phyloP scores from a whole-genome alignment of 345 rosid species.

The Ceriops tagal region DNA sequence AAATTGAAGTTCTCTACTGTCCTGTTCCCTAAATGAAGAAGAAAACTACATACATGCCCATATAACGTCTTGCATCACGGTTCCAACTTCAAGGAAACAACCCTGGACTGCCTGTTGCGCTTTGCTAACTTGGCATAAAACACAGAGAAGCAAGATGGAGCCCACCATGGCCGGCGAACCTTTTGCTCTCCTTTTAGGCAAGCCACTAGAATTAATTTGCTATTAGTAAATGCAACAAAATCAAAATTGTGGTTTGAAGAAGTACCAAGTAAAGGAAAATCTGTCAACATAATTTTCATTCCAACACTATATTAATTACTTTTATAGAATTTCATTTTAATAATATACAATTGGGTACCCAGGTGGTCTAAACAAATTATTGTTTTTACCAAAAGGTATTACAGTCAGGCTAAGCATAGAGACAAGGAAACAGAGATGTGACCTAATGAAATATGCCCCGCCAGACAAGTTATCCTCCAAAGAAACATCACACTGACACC shows the following conservation, averaged over 20 bases:
- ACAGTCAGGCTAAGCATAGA: no score
- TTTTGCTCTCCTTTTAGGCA: constrained; percentile 97
- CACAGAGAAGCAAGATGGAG: constrained; percentile 81
- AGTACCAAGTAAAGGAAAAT: background rate
- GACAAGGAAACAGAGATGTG: no score
- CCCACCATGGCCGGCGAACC: constrained; percentile 98
- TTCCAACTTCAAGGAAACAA: constrained; percentile 95
- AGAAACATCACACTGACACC: background rate
- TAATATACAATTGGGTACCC: no score
- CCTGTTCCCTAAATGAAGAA: constrained; percentile 35
- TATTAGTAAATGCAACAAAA: constrained; percentile 11
- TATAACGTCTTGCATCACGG: constrained; percentile 53
- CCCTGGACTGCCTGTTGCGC: constrained; percentile 93
- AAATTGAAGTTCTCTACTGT: constrained; percentile 23
- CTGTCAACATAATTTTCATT: no score
- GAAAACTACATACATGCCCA: constrained; percentile 52
- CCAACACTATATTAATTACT: no score
- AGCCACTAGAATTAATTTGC: constrained; percentile 54
- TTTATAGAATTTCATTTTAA: no score
- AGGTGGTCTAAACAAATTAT: no score
- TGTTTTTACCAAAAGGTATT: no score
- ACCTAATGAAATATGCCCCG: background rate
- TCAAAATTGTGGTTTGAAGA: background rate
- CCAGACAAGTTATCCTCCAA: background rate
- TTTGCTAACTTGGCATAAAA: constrained; percentile 80